phyloP scores from a whole-genome alignment of 2,329 filamentous ascomycete species.

The Pestalotiopsis sp. region DNA sequence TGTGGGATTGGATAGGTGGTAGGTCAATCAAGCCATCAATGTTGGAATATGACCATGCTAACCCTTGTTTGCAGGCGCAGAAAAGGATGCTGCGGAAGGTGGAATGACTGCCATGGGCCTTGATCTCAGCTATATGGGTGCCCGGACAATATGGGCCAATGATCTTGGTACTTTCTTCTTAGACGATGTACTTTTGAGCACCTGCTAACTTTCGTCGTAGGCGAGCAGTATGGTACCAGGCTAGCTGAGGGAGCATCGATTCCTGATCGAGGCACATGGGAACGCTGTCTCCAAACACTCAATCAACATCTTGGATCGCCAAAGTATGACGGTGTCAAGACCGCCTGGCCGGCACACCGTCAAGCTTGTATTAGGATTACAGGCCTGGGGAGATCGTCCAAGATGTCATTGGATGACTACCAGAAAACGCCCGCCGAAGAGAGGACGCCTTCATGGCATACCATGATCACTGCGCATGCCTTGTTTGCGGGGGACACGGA shows the following conservation, averaged over 20 bases:
- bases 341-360: constrained; percentile 68
- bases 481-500: constrained; percentile 72
- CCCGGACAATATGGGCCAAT: constrained; percentile 72
- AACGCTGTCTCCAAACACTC: constrained; percentile 63
- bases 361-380: constrained; percentile 77
- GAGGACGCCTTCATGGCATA: constrained; percentile 59
- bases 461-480: constrained; percentile 75
- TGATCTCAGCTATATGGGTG: constrained; percentile 76
- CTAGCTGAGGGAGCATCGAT: constrained; percentile 44
- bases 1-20: constrained; percentile 79
- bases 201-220: constrained; percentile 33
- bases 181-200: background rate
- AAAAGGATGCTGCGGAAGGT: constrained; percentile 63
- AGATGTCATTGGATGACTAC: constrained; percentile 44
- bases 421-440: constrained; percentile 45
- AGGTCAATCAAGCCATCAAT: constrained; percentile 26
- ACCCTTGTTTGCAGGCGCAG: constrained; percentile 48
- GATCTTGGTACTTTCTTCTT: constrained; percentile 55
- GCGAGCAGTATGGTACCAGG: constrained; percentile 48
- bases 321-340: constrained; percentile 63
- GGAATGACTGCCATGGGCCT: constrained; percentile 71
- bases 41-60: background rate
- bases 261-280: constrained; percentile 57
- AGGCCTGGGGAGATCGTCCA: constrained; percentile 64
- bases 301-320: constrained; percentile 65